Conservation (phyloP, 305 asterid genomes). For the Fraxinus xanthoxyloides region DNA sequence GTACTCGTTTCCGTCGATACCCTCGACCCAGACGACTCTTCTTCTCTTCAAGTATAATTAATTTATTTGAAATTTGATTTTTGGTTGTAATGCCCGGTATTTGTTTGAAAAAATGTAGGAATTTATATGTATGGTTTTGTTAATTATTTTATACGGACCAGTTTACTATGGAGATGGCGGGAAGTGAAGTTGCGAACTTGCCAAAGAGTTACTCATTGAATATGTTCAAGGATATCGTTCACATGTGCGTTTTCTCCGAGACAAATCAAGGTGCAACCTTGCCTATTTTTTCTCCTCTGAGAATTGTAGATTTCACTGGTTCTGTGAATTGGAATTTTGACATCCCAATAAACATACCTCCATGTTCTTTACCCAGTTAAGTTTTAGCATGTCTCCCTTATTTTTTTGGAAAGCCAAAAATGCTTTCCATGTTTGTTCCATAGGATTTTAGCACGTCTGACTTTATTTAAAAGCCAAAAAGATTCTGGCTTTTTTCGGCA, state of each 20-base stretch:
- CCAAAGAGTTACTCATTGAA: constrained; percentile 47
- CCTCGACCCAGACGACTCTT: constrained; percentile 46
- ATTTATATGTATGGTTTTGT: neutral
- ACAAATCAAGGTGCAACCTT: constrained; percentile 37
- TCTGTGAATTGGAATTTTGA: neutral
- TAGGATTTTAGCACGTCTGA: neutral
- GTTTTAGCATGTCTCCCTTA: neutral
- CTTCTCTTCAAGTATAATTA: neutral
- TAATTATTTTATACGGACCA: constrained; percentile 18
- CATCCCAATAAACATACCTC: neutral
- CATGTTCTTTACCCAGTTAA: neutral
- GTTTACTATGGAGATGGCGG: constrained; percentile 52
- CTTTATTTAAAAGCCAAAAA: neutral
- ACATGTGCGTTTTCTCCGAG: constrained; percentile 45
- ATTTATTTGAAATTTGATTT: neutral
- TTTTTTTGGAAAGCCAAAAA: neutral
- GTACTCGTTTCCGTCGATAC: constrained; percentile 75
- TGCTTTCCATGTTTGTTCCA: neutral
- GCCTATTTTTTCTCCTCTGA: neutral
- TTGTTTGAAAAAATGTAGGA: neutral
- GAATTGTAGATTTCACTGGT: neutral
- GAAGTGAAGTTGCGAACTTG: constrained; percentile 28
- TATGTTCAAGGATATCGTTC: constrained; percentile 50
- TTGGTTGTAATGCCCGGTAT: neutral
- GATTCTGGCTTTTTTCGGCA: neutral